Conservation (phyloP, 2,329 filamentous ascomycete species). For the Ceratocystis lukuohia region DNA sequence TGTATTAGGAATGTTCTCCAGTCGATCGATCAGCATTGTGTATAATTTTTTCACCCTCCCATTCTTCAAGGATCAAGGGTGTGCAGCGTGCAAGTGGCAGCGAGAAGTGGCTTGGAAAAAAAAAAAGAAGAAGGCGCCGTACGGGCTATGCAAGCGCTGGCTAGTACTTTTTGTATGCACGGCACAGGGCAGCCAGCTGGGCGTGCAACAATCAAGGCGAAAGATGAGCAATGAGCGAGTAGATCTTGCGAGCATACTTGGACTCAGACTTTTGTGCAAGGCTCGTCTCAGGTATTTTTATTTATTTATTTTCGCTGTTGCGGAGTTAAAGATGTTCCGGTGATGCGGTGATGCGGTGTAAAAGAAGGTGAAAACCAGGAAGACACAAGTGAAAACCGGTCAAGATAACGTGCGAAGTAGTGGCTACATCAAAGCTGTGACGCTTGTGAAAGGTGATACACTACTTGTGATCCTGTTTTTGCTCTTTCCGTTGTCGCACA, state of each 20-base stretch:
- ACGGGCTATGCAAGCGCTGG: slow-evolving; percentile 3
- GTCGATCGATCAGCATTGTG: background rate
- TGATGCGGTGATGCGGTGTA: background rate
- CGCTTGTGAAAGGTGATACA: background rate
- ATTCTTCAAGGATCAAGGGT: background rate
- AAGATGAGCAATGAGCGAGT: background rate
- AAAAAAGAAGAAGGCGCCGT: background rate
- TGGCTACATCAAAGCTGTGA: background rate
- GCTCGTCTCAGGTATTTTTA: background rate
- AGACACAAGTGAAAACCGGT: background rate
- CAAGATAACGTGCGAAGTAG: background rate
- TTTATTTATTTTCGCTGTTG: background rate
- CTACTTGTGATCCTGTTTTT: background rate
- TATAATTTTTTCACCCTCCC: background rate
- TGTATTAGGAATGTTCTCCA: background rate
- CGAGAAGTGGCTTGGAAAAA: background rate
- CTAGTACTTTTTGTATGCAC: slow-evolving; percentile 2
- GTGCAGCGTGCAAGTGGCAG: slow-evolving; percentile 7
- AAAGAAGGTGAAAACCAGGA: background rate
- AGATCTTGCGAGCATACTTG: background rate
- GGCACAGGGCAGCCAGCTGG: slow-evolving; percentile 1
- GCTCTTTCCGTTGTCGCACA: background rate
- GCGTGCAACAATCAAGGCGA: slow-evolving; percentile 1
- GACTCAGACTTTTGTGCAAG: background rate
- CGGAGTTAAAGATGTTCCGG: background rate